Percentiles rank a stretch among this genome's conserved stretches.
These are phyloP conservation scores for Rhododendron henanense DNA, from an alignment of 148 eudicot species.

Conservation along the genomic window DNA sequence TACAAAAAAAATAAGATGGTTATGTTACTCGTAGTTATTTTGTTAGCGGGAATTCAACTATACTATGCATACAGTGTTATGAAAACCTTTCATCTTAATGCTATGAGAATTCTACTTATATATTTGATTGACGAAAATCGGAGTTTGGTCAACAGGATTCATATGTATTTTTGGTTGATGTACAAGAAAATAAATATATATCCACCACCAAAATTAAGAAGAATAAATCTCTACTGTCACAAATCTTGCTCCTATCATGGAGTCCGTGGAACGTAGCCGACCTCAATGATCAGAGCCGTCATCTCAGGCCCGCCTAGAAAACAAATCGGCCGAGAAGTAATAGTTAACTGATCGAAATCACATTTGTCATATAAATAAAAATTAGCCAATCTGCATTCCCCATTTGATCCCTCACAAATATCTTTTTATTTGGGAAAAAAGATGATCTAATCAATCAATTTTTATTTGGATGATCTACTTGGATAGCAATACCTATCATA, in stretches of 20 bases:
- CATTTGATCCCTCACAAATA: neutral
- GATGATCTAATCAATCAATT: neutral
- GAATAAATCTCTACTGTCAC: neutral
- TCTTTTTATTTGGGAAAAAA: neutral
- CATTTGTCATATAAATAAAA: neutral
- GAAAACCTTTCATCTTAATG: neutral
- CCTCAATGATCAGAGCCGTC: neutral
- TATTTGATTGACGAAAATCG: neutral
- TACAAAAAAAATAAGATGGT: neutral
- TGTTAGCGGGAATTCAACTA: neutral
- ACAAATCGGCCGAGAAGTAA: neutral
- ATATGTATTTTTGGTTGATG: neutral
- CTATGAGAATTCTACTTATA: neutral
- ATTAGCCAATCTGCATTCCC: neutral
- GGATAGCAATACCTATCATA: neutral
- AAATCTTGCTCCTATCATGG: neutral
- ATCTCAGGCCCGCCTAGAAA: neutral
- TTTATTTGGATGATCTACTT: neutral
- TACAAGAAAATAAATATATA: neutral
- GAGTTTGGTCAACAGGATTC: neutral
- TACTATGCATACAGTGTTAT: neutral
- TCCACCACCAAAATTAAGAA: neutral
- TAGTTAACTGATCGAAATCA: neutral
- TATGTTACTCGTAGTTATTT: neutral
- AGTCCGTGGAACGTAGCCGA: neutral